Percentiles rank a stretch among this genome's conserved stretches.
Conservation (phyloP, 2,329 filamentous ascomycete genomes). For the Penicillium sp. region DNA sequence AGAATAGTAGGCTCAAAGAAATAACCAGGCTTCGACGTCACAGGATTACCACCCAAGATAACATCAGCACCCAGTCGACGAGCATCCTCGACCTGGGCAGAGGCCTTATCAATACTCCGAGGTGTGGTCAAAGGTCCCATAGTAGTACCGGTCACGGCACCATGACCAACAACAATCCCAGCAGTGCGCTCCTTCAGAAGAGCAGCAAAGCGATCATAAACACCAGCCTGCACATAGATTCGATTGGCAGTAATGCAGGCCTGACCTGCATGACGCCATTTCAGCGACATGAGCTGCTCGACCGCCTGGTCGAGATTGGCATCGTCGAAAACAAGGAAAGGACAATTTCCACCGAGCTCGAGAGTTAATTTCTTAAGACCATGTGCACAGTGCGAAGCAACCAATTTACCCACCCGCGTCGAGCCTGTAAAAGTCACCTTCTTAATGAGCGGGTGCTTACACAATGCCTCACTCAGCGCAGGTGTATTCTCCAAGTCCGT, state of each 20-base stretch:
- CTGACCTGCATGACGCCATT: constrained; percentile 46
- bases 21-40: constrained; percentile 57
- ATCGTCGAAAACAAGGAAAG: constrained; percentile 64
- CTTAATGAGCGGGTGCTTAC: constrained; percentile 57
- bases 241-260: constrained; percentile 49
- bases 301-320: constrained; percentile 55
- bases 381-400: constrained; percentile 59
- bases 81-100: constrained; percentile 63
- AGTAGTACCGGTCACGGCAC: constrained; percentile 53
- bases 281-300: constrained; percentile 41
- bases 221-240: constrained; percentile 44
- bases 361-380: constrained; percentile 64
- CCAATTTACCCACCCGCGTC: constrained; percentile 61
- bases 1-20: constrained; percentile 71
- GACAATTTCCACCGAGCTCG: constrained; percentile 64
- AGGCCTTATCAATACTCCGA: constrained; percentile 55
- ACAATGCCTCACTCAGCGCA: constrained; percentile 48
- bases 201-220: constrained; percentile 54
- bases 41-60: constrained; percentile 56
- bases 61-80: constrained; percentile 61
- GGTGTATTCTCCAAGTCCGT: constrained; percentile 47
- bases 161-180: constrained; percentile 59
- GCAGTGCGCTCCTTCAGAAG: constrained; percentile 53
- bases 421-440: constrained; percentile 61
- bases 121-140: constrained; percentile 61